Conservation (phyloP, 2,329 filamentous ascomycete genomes). For the Fusarium musae region DNA sequence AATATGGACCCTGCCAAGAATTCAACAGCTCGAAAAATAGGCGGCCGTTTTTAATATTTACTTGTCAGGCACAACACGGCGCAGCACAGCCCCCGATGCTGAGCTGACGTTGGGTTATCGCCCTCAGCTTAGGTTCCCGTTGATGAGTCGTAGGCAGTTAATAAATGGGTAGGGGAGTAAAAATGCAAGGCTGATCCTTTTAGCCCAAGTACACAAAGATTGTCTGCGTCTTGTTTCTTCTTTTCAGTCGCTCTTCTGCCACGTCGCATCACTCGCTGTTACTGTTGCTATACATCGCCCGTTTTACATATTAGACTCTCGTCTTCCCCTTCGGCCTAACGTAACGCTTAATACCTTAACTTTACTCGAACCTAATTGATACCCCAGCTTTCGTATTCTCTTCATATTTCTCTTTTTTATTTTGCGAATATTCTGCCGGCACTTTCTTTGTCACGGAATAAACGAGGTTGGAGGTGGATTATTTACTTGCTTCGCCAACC, state of each 20-base stretch:
- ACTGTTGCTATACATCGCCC: not conserved
- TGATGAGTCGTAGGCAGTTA: not conserved
- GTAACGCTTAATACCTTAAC: constrained; percentile 8
- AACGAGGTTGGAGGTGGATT: constrained; percentile 14
- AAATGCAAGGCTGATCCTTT: constrained; percentile 20
- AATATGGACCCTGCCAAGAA: constrained; percentile 30
- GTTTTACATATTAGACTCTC: constrained; percentile 14
- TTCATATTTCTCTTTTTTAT: not conserved
- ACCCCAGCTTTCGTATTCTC: constrained; percentile 1
- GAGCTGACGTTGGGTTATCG: constrained; percentile 45
- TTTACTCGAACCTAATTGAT: constrained; percentile 8
- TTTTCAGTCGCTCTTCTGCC: constrained; percentile 8
- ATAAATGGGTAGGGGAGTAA: not conserved
- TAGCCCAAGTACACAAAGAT: not conserved
- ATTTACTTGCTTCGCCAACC: constrained; percentile 18
- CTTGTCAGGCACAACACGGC: not conserved
- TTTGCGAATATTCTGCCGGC: not conserved
- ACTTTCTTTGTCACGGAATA: constrained; percentile 4
- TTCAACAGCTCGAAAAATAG: constrained; percentile 1
- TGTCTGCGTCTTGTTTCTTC: not conserved
- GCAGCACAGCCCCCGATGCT: constrained; percentile 35
- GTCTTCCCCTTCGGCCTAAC: constrained; percentile 15
- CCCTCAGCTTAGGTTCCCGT: constrained; percentile 15
- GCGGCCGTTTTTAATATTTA: constrained; percentile 6
- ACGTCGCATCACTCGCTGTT: constrained; percentile 9